Evolutionary conservation across 2,329 filamentous ascomycete genomes (phyloP).

Genomic region (Dactylonectria estremocensis): DNA sequence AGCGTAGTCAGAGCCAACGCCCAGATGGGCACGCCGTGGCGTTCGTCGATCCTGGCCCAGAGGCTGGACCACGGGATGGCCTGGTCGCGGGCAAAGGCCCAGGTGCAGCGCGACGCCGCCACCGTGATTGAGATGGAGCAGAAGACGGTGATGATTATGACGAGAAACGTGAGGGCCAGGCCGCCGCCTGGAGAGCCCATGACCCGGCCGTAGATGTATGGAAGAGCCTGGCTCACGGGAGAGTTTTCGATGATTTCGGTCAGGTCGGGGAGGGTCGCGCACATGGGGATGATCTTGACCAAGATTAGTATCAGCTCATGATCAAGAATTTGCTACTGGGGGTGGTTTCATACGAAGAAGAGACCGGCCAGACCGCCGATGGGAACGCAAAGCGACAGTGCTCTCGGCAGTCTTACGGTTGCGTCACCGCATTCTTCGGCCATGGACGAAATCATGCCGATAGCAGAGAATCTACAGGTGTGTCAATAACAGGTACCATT

Average conservation of each 20-base stretch:
- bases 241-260: constrained; percentile 72
- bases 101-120: constrained; percentile 81
- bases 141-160: constrained; percentile 83
- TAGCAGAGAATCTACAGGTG: constrained; percentile 55
- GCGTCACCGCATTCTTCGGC: constrained; percentile 73
- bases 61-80: constrained; percentile 79
- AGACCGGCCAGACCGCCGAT: constrained; percentile 76
- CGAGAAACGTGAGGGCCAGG: constrained; percentile 81
- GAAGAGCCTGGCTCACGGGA: constrained; percentile 81
- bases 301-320: constrained; percentile 51
- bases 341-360: constrained; percentile 66
- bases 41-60: constrained; percentile 76
- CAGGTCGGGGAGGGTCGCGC: constrained; percentile 80
- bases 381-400: constrained; percentile 76
- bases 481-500: background rate
- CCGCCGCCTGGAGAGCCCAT: constrained; percentile 83
- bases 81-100: constrained; percentile 82
- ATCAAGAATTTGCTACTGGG: constrained; percentile 66
- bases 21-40: constrained; percentile 78
- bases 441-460: constrained; percentile 69
- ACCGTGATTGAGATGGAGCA: constrained; percentile 82
- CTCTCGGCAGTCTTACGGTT: constrained; percentile 73
- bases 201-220: constrained; percentile 80
- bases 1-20: constrained; percentile 77
- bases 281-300: constrained; percentile 43